Conservation (phyloP, 176 grass and related monocot genomes). For the Phoenix roebelenii region DNA sequence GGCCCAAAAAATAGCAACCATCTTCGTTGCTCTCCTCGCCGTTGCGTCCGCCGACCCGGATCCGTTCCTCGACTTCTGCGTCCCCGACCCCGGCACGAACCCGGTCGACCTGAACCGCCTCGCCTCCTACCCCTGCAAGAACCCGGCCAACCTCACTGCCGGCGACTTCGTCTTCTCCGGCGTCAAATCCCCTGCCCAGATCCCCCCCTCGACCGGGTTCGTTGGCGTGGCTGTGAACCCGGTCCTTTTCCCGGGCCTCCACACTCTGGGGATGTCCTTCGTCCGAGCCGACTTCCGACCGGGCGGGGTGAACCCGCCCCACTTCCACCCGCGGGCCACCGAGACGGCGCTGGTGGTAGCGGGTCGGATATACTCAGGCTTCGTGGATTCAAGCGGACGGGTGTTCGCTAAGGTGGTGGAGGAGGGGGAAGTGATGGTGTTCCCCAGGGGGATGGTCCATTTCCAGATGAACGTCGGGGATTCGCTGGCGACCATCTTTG, state of each 20-base stretch:
- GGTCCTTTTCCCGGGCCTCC: constrained; percentile 55
- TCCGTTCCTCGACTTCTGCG: constrained; percentile 69
- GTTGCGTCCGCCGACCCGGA: constrained; percentile 35
- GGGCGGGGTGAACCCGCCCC: constrained; percentile 63
- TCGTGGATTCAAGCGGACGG: constrained; percentile 55
- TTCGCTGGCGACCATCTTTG: constrained; percentile 40
- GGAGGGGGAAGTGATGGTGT: constrained; percentile 76
- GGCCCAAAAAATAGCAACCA: not conserved
- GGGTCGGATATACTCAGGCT: constrained; percentile 58
- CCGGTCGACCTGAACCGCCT: constrained; percentile 32
- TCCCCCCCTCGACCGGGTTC: constrained; percentile 52
- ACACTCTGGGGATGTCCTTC: constrained; percentile 71
- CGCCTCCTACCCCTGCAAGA: constrained; percentile 43
- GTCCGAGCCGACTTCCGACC: constrained; percentile 60
- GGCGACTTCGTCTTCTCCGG: constrained; percentile 57
- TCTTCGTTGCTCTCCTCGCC: constrained; percentile 11
- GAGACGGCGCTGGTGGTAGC: constrained; percentile 63
- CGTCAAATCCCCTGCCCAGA: constrained; percentile 42
- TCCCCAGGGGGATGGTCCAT: constrained; percentile 56
- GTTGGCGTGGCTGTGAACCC: constrained; percentile 48
- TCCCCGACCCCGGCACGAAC: constrained; percentile 46
- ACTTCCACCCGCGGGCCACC: constrained; percentile 76
- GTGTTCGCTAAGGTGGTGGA: constrained; percentile 65
- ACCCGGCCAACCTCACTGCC: constrained; percentile 47
- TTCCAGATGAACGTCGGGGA: constrained; percentile 82